Evolutionary conservation across 192 early-diverging fungal species (phyloP).

Genomic region (Backusella parvicylindrica): DNA sequence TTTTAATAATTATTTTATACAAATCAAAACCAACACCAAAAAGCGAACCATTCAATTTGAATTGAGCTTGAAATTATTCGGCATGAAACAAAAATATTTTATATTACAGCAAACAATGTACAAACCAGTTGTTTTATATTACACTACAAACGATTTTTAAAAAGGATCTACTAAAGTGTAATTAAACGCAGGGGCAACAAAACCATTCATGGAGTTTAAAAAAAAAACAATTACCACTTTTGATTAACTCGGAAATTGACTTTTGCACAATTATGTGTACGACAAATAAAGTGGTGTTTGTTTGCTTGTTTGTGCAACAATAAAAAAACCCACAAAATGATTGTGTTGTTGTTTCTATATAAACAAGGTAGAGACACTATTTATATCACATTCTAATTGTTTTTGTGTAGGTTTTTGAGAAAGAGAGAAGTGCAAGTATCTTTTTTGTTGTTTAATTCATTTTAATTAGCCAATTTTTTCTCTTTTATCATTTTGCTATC

Average conservation of each 20-base stretch:
- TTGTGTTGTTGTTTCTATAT: background rate
- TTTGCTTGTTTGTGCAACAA: background rate
- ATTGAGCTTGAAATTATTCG: background rate
- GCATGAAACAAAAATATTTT: background rate
- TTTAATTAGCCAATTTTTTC: no score
- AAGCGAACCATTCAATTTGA: background rate
- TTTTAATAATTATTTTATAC: background rate
- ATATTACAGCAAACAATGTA: no score
- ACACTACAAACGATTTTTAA: background rate
- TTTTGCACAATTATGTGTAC: background rate
- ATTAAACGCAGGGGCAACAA: background rate
- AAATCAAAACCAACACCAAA: background rate
- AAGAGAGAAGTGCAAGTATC: background rate
- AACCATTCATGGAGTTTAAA: background rate
- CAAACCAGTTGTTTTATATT: no score
- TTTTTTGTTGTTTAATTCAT: no score
- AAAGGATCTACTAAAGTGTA: background rate
- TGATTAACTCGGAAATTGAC: background rate
- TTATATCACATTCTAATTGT: background rate
- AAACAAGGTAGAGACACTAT: background rate
- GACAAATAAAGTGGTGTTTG: background rate
- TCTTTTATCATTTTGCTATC: no score
- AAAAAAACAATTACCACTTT: background rate
- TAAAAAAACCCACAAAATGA: background rate
- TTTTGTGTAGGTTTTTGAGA: background rate